Conservation (phyloP, 2,329 filamentous ascomycete genomes). For the Microcyclospora pomicola region DNA sequence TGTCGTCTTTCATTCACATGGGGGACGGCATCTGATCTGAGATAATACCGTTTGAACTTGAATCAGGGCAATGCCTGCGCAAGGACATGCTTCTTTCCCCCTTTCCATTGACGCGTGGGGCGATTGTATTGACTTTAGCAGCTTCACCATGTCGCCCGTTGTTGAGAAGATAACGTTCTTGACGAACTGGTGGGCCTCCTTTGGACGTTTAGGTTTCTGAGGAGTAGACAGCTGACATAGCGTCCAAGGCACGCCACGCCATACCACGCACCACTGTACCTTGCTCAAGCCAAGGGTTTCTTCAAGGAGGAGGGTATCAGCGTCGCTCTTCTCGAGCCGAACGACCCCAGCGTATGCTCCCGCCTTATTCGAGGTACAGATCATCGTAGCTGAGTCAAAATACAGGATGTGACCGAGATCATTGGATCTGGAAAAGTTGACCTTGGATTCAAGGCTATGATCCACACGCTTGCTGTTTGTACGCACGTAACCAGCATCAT, state of each 20-base stretch:
- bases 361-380: neutral
- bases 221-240: constrained; percentile 1
- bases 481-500: neutral
- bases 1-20: constrained; percentile 7
- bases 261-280: constrained; percentile 65
- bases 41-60: constrained; percentile 64
- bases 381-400: neutral
- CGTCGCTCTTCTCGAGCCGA: constrained; percentile 63
- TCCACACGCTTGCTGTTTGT: constrained; percentile 57
- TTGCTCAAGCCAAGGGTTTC: constrained; percentile 62
- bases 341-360: constrained; percentile 53
- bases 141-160: constrained; percentile 51
- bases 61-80: constrained; percentile 80
- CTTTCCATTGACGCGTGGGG: constrained; percentile 18
- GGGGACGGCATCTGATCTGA: constrained; percentile 39
- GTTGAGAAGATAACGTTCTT: constrained; percentile 68
- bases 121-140: constrained; percentile 36
- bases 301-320: constrained; percentile 65
- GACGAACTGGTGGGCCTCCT: constrained; percentile 56
- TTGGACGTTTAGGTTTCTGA: constrained; percentile 1
- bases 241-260: constrained; percentile 60
- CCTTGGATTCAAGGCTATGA: constrained; percentile 74
- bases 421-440: constrained; percentile 64
- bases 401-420: constrained; percentile 63
- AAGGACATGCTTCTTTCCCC: constrained; percentile 67